phyloP scores from a whole-genome alignment of 495 filamentous ascomycete species.

The Trichoderma orchidacearum region DNA sequence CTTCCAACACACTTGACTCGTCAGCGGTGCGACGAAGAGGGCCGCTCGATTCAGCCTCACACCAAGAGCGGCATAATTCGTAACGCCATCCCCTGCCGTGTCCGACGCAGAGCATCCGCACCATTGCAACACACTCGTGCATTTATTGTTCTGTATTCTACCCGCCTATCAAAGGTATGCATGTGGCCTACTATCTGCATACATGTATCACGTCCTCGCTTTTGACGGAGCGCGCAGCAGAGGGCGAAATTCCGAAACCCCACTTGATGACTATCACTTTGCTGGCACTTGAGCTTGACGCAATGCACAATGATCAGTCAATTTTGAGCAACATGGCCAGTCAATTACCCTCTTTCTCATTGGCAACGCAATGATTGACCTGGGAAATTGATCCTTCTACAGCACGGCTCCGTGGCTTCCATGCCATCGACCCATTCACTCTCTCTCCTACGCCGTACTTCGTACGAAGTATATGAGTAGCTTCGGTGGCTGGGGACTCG shows the following conservation, averaged over 20 bases:
- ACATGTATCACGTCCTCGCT: background rate
- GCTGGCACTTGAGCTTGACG: background rate
- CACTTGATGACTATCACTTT: background rate
- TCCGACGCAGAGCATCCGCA: background rate
- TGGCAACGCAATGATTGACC: background rate
- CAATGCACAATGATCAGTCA: background rate
- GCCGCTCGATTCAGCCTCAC: background rate
- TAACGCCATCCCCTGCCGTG: background rate
- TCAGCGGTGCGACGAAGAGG: background rate
- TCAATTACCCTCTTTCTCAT: background rate
- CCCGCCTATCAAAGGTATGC: background rate
- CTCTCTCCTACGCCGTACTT: too few species aligned
- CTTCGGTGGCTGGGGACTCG: background rate
- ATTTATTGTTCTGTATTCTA: background rate
- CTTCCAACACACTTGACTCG: background rate
- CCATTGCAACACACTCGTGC: background rate
- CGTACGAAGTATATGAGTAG: too few species aligned
- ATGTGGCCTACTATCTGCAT: background rate
- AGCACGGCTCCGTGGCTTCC: too few species aligned
- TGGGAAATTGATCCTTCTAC: too few species aligned
- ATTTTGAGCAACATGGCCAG: background rate
- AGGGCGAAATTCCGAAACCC: background rate
- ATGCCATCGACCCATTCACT: background rate
- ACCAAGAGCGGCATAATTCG: background rate
- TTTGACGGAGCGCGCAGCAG: background rate